phyloP scores from a whole-genome alignment of 2,329 filamentous ascomycete genomes.

The Gaeumannomyces tritici region DNA sequence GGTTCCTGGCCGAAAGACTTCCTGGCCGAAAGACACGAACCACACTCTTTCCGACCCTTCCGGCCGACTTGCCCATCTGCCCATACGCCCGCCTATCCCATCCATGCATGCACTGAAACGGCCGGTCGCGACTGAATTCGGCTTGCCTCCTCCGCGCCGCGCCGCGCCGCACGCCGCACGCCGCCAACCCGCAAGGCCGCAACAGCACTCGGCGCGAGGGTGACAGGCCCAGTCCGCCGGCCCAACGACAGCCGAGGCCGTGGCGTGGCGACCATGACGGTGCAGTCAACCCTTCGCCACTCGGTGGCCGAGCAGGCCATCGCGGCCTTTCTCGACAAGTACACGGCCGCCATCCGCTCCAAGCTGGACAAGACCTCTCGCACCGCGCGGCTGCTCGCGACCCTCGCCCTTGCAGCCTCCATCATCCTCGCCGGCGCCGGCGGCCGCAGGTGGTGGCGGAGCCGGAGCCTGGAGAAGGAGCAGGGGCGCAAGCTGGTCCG shows the following conservation, averaged over 20 bases:
- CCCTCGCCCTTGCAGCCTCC: slow-evolving; percentile 63
- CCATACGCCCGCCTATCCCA: too few relatives aligned
- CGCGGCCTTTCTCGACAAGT: slow-evolving; percentile 52
- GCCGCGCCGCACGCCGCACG: too few relatives aligned
- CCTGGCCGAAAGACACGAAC: neutral
- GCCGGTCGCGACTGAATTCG: neutral
- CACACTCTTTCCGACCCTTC: neutral
- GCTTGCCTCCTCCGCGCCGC: neutral
- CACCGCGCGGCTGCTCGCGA: slow-evolving; percentile 64
- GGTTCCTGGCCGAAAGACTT: neutral
- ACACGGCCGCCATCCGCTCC: slow-evolving; percentile 40
- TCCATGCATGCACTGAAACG: neutral
- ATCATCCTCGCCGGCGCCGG: slow-evolving; percentile 76
- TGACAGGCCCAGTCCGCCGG: neutral
- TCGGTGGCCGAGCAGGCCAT: slow-evolving; percentile 58
- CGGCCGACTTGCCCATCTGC: too few relatives aligned
- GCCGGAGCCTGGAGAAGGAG: slow-evolving; percentile 65
- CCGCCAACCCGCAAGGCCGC: neutral
- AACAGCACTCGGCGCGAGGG: neutral
- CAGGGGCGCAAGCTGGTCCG: slow-evolving; percentile 74
- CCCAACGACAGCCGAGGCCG: neutral
- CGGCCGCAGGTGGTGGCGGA: slow-evolving; percentile 67
- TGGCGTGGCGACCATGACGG: slow-evolving; percentile 55
- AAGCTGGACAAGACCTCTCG: slow-evolving; percentile 56
- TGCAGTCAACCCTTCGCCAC: slow-evolving; percentile 71